Evolutionary conservation across 345 rosid species (phyloP).

Genomic region (Fremontodendron californicum): DNA sequence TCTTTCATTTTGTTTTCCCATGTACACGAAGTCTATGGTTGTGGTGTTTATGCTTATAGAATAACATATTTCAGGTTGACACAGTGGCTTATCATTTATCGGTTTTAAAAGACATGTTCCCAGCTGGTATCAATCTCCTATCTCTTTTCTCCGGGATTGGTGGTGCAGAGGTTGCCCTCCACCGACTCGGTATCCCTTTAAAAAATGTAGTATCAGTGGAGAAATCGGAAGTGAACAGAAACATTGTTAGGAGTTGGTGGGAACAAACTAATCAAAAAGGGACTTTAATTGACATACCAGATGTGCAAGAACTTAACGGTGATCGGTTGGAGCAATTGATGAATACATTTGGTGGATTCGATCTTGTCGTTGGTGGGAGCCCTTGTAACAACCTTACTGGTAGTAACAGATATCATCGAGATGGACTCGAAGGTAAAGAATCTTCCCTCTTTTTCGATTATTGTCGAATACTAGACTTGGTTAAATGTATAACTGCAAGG

Average conservation of each 20-base stretch:
- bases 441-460: constrained; percentile 78
- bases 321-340: constrained; percentile 49
- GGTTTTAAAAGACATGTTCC: constrained; percentile 55
- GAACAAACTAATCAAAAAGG: constrained; percentile 88
- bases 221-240: constrained; percentile 56
- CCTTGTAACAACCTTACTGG: constrained; percentile 93
- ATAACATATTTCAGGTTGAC: constrained; percentile 55
- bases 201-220: constrained; percentile 78
- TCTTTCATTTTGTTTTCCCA: not conserved
- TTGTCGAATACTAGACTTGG: constrained; percentile 59
- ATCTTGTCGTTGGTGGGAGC: constrained; percentile 87
- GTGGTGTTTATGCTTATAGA: not conserved
- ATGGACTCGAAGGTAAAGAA: constrained; percentile 81
- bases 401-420: constrained; percentile 63
- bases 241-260: constrained; percentile 70
- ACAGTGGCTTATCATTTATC: constrained; percentile 92
- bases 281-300: constrained; percentile 43
- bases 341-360: constrained; percentile 60
- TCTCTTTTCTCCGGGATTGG: constrained; percentile 96
- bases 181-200: constrained; percentile 62
- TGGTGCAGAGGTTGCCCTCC: constrained; percentile 88
- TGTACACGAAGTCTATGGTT: not conserved
- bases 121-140: constrained; percentile 61
- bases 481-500: constrained; percentile 28
- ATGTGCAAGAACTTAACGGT: constrained; percentile 45